Evolutionary conservation across 805 yeast species (phyloP).

Genomic region (Wickerhamiella azymoides): DNA sequence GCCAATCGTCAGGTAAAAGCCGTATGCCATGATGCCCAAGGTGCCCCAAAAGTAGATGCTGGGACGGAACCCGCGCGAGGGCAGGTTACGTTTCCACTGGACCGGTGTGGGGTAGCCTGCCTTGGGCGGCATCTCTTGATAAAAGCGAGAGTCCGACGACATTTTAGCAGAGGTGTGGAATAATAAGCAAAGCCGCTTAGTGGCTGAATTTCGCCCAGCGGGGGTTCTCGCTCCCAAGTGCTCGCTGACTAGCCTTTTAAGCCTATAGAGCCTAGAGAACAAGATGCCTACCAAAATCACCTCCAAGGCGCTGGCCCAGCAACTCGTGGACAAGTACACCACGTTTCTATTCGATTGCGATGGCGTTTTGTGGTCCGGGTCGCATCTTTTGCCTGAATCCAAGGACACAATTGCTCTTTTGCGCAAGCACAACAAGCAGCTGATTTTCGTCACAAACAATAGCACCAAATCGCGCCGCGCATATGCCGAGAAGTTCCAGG

Average conservation of each 20-base stretch:
- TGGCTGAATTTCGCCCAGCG: too few species aligned
- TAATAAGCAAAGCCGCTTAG: not conserved
- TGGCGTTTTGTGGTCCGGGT: slow-evolving; percentile 93
- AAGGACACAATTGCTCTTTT: slow-evolving; percentile 60
- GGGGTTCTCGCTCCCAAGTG: too few species aligned
- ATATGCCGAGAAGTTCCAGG: slow-evolving; percentile 61
- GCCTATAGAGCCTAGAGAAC: not conserved
- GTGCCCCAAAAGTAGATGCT: slow-evolving; percentile 53
- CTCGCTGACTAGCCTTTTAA: too few species aligned
- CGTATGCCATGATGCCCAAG: slow-evolving; percentile 51
- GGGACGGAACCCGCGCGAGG: slow-evolving; percentile 76
- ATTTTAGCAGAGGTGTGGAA: not conserved
- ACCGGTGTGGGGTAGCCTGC: slow-evolving; percentile 68
- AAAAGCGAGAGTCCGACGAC: slow-evolving; percentile 6
- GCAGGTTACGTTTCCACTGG: slow-evolving; percentile 81
- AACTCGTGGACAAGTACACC: slow-evolving; percentile 53
- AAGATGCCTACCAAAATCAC: slow-evolving; percentile 16
- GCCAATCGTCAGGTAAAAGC: slow-evolving; percentile 49
- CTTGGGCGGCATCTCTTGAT: slow-evolving; percentile 74
- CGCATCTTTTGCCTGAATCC: slow-evolving; percentile 61
- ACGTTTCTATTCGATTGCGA: slow-evolving; percentile 93
- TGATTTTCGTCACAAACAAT: slow-evolving; percentile 88
- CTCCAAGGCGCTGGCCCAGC: slow-evolving; percentile 21
- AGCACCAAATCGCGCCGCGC: slow-evolving; percentile 77
- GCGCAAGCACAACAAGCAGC: slow-evolving; percentile 41